Conservation (phyloP, 2,329 filamentous ascomycete species). For the Cladosporium sp. region DNA sequence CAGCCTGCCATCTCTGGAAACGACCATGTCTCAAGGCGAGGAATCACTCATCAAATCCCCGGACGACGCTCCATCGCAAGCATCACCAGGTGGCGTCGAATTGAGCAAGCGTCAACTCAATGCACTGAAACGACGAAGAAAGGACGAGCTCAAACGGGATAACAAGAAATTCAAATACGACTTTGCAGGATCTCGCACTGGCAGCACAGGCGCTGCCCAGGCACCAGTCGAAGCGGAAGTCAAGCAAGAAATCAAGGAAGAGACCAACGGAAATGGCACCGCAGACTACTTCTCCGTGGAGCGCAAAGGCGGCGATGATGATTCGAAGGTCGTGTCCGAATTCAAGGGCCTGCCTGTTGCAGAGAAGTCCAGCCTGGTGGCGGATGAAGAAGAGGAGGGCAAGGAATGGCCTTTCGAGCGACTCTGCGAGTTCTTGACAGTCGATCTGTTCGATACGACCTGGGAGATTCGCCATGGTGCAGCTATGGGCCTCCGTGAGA, state of each 20-base stretch:
- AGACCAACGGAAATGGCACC: conserved; percentile 44
- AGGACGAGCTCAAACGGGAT: conserved; percentile 81
- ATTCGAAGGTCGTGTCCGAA: conserved; percentile 87
- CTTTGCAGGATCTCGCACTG: conserved; percentile 61
- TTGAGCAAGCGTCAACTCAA: conserved; percentile 93
- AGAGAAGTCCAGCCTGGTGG: conserved; percentile 81
- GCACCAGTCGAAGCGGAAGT: conserved; percentile 51
- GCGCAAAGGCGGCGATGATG: conserved; percentile 74
- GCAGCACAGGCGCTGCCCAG: conserved; percentile 56
- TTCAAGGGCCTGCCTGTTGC: conserved; percentile 81
- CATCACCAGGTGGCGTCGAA: conserved; percentile 33
- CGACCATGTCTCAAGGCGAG: conserved; percentile 44
- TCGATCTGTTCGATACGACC: conserved; percentile 86
- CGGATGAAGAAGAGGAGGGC: conserved; percentile 71
- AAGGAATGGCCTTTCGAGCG: conserved; percentile 91
- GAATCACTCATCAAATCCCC: conserved; percentile 27
- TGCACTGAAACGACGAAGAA: conserved; percentile 88
- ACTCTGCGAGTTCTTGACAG: conserved; percentile 86
- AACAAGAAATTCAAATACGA: conserved; percentile 79
- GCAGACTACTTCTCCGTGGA: conserved; percentile 89
- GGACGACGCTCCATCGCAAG: conserved; percentile 25
- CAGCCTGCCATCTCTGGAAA: conserved; percentile 48
- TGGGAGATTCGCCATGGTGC: conserved; percentile 98
- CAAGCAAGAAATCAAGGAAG: conserved; percentile 57
- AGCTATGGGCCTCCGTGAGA: conserved; percentile 88